Percentiles rank a stretch among this genome's conserved stretches.
phyloP scores from a whole-genome alignment of 441 rosid genomes.

The Erodium texanum region DNA sequence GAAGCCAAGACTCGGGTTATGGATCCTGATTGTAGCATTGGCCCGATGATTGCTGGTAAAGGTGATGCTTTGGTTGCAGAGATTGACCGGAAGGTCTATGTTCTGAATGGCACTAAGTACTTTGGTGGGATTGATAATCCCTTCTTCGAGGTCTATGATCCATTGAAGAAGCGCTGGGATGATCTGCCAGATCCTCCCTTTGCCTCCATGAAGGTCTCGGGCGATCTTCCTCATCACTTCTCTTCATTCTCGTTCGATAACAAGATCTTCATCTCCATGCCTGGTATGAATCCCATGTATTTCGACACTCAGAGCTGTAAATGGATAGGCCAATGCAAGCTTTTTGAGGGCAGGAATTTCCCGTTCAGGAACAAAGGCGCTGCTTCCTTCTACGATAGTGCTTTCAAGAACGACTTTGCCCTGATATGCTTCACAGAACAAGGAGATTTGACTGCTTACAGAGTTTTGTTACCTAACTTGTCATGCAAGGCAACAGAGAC shows the following conservation, averaged over 20 bases:
- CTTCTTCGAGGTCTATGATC: not conserved
- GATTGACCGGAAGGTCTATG: not conserved
- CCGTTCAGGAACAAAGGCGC: slow-evolving; percentile 3
- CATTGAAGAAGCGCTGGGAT: not conserved
- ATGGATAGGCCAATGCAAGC: not conserved
- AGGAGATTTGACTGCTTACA: not conserved
- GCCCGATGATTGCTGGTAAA: not conserved
- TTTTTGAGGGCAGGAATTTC: not conserved
- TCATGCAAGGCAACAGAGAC: not conserved
- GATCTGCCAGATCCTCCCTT: not conserved
- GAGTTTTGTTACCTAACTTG: not conserved
- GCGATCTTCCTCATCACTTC: not conserved
- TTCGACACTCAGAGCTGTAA: not conserved
- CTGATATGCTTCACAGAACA: not conserved
- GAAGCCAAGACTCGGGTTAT: not conserved
- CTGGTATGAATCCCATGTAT: not conserved
- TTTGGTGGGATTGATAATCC: not conserved
- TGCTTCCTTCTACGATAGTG: not conserved
- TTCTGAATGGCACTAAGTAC: not conserved
- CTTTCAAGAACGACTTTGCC: not conserved
- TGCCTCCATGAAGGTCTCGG: not conserved
- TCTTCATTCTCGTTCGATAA: not conserved
- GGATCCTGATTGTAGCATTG: too few relatives aligned
- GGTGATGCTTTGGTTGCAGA: not conserved
- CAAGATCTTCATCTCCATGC: not conserved